Percentiles rank a stretch among this genome's conserved stretches.
Conservation (phyloP, 1,139 yeast genomes). For the Petasospora fabianii region DNA sequence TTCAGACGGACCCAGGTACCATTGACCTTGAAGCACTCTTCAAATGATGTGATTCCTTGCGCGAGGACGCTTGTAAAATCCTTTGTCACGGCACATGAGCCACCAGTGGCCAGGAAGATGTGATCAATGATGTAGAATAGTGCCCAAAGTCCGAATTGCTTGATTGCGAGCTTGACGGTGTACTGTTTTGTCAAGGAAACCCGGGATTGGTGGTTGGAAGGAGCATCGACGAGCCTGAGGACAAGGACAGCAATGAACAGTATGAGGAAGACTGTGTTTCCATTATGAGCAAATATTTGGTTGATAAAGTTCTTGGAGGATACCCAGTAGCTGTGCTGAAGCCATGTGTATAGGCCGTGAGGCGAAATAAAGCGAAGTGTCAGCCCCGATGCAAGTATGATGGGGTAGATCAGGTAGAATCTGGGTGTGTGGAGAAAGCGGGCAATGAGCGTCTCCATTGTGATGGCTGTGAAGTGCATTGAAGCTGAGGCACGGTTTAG, state of each 20-base stretch:
- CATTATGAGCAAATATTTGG: constrained; percentile 34
- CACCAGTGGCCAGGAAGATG: constrained; percentile 35
- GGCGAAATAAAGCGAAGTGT: neutral
- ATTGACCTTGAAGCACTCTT: constrained; percentile 16
- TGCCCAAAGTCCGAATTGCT: constrained; percentile 21
- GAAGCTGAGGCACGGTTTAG: too few relatives aligned
- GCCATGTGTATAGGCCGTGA: neutral
- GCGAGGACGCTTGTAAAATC: constrained; percentile 9
- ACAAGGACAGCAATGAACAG: constrained; percentile 22
- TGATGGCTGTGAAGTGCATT: too few relatives aligned
- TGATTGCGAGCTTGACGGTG: constrained; percentile 26
- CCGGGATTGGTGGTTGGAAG: too few relatives aligned
- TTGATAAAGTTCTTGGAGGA: constrained; percentile 31
- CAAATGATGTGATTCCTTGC: constrained; percentile 1
- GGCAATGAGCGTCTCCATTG: constrained; percentile 17
- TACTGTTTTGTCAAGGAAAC: constrained; percentile 23
- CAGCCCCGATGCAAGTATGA: constrained; percentile 12
- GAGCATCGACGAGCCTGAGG: too few relatives aligned
- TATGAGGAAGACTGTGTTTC: constrained; percentile 31
- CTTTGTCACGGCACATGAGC: constrained; percentile 27
- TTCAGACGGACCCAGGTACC: constrained; percentile 24
- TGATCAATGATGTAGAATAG: constrained; percentile 32
- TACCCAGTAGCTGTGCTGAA: constrained; percentile 9
- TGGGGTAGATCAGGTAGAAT: constrained; percentile 17
- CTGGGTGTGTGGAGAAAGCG: constrained; percentile 4